Percentiles rank a stretch among this genome's conserved stretches.
These are phyloP conservation scores for Castanospermum australe DNA, from an alignment of 306 rosid species.

Conservation along the genomic window DNA sequence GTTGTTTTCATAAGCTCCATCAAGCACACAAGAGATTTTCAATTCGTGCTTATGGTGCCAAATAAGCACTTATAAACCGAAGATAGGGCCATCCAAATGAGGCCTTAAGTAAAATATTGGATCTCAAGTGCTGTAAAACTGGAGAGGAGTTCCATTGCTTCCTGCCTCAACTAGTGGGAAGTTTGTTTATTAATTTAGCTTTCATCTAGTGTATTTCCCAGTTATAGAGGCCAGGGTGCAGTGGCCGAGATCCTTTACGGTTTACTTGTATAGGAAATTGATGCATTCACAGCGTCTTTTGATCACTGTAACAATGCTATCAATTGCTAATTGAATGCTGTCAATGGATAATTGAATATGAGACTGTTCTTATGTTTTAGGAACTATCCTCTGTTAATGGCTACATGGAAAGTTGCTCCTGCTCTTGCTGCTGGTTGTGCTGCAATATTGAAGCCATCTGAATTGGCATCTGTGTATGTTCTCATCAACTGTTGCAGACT, in stretches of 20 bases:
- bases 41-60: neutral
- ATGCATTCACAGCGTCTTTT: too few species aligned
- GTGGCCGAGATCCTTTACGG: too few species aligned
- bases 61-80: neutral
- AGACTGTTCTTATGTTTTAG: constrained; percentile 40
- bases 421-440: constrained; percentile 98
- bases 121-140: neutral
- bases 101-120: neutral
- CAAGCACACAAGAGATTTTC: neutral
- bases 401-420: constrained; percentile 98
- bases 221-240: too few species aligned
- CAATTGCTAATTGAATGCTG: neutral
- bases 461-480: constrained; percentile 86
- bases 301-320: neutral
- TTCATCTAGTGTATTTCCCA: too few species aligned
- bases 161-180: too few species aligned
- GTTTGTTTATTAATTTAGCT: too few species aligned
- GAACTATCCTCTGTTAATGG: constrained; percentile 93
- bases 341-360: neutral
- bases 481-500: constrained; percentile 20
- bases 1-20: neutral
- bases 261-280: too few species aligned
- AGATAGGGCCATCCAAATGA: neutral
- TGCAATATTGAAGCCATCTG: constrained; percentile 97
- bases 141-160: neutral